phyloP scores from a whole-genome alignment of 371 early-diverging fungal species.

The Coemansia sp. region DNA sequence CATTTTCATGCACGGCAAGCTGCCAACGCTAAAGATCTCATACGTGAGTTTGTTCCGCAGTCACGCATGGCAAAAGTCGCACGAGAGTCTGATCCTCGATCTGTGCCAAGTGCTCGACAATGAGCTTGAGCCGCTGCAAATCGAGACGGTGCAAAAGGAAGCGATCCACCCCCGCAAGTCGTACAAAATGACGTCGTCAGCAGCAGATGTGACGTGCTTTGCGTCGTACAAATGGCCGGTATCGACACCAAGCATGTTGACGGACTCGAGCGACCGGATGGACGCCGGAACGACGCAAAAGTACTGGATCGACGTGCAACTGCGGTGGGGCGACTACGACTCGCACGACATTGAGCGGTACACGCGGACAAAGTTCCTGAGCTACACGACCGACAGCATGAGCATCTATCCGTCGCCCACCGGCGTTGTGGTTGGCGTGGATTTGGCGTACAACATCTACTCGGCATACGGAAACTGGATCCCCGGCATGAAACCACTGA shows the following conservation, averaged over 20 bases:
- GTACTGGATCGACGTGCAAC: constrained; percentile 98
- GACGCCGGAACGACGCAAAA: constrained; percentile 95
- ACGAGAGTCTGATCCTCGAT: constrained; percentile 94
- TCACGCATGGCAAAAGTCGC: constrained; percentile 99
- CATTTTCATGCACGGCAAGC: constrained; percentile 99
- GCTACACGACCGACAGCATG: constrained; percentile 97
- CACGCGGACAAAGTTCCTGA: constrained; percentile 96
- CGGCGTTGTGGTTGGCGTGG: constrained; percentile 95
- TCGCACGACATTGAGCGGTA: constrained; percentile 98
- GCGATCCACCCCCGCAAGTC: constrained; percentile 98
- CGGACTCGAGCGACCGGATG: constrained; percentile 78
- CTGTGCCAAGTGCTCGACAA: constrained; percentile 96
- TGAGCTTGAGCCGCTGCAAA: constrained; percentile 95
- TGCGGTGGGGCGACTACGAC: constrained; percentile 99
- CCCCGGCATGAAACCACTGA: constrained; percentile 96
- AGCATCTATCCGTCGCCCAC: constrained; percentile 97
- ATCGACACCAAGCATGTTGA: constrained; percentile 89
- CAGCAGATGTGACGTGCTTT: constrained; percentile 92
- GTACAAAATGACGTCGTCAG: constrained; percentile 93
- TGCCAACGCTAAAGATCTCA: constrained; percentile 98
- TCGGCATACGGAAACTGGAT: constrained; percentile 95
- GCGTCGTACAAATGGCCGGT: constrained; percentile 98
- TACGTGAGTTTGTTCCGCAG: constrained; percentile 99
- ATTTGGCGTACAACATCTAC: constrained; percentile 94
- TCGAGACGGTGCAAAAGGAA: constrained; percentile 98